Conservation (phyloP, 768 basidiomycete species). For the Leccinum arenicola region DNA sequence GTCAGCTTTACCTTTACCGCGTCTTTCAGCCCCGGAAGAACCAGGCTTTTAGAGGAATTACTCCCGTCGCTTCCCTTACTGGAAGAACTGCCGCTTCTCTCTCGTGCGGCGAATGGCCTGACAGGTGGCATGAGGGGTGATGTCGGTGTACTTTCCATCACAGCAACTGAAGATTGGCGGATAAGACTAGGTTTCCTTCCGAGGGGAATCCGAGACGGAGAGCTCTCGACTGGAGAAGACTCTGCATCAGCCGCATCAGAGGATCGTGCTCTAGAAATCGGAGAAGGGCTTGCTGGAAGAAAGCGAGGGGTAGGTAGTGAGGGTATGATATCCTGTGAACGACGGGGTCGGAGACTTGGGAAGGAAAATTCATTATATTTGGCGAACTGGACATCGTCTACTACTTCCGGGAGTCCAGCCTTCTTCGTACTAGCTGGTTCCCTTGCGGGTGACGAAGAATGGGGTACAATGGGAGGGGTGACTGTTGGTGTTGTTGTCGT, state of each 20-base stretch:
- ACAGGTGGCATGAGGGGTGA: constrained; percentile 42
- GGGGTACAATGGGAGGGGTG: constrained; percentile 24
- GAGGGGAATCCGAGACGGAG: constrained; percentile 11
- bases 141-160: constrained; percentile 47
- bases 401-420: constrained; percentile 27
- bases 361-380: constrained; percentile 54
- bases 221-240: constrained; percentile 11
- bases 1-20: constrained; percentile 56
- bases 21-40: constrained; percentile 65
- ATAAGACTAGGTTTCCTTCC: constrained; percentile 38
- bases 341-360: constrained; percentile 55
- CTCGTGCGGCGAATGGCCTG: constrained; percentile 45
- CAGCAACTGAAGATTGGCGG: constrained; percentile 52
- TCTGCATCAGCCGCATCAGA: constrained; percentile 28
- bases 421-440: constrained; percentile 35
- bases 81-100: constrained; percentile 48
- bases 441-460: constrained; percentile 36
- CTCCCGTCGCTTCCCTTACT: constrained; percentile 37
- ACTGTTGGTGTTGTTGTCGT: constrained; percentile 27
- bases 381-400: constrained; percentile 41
- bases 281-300: constrained; percentile 31
- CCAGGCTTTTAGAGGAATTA: constrained; percentile 28
- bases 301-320: constrained; percentile 23
- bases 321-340: constrained; percentile 50
- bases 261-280: constrained; percentile 34